Percentiles rank a stretch among this genome's conserved stretches.
Conservation (phyloP, 805 yeast genomes). For the Kockiozyma suomiensis region DNA sequence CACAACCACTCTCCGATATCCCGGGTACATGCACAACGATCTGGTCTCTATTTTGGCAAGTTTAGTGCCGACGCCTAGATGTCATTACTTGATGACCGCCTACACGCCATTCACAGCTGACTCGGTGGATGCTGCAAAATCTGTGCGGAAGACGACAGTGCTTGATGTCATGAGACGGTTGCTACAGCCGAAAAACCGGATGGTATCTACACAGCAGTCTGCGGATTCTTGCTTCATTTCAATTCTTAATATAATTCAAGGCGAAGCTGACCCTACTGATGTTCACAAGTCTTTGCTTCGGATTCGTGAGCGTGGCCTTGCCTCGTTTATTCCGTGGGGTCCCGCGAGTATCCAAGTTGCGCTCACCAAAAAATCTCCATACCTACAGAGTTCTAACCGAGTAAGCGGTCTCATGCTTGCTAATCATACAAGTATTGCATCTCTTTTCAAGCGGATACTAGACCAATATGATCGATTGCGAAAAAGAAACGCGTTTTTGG, state of each 20-base stretch:
- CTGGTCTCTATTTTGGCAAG: constrained; percentile 79
- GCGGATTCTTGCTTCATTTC: constrained; percentile 62
- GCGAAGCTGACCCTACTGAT: constrained; percentile 67
- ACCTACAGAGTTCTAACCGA: constrained; percentile 47
- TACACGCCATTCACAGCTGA: constrained; percentile 78
- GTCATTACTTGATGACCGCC: constrained; percentile 73
- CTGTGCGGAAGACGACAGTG: constrained; percentile 70
- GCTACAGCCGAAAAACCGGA: constrained; percentile 71
- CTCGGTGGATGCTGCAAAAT: constrained; percentile 60
- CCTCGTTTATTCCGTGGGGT: constrained; percentile 84
- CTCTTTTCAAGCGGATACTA: constrained; percentile 65
- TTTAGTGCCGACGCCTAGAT: constrained; percentile 80
- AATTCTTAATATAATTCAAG: constrained; percentile 70
- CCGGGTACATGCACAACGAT: constrained; percentile 87
- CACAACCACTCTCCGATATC: constrained; percentile 87
- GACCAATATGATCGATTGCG: constrained; percentile 79
- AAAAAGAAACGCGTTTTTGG: constrained; percentile 79
- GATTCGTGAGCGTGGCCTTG: constrained; percentile 47
- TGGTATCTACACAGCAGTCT: constrained; percentile 57
- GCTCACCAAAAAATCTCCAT: constrained; percentile 72
- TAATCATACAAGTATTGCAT: constrained; percentile 75
- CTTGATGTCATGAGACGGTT: constrained; percentile 84
- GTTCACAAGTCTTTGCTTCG: constrained; percentile 52
- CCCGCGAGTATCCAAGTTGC: constrained; percentile 79
- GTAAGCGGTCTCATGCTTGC: constrained; percentile 83